phyloP scores from a whole-genome alignment of 805 yeast genomes.

The Saccharomycopsis sp. region DNA sequence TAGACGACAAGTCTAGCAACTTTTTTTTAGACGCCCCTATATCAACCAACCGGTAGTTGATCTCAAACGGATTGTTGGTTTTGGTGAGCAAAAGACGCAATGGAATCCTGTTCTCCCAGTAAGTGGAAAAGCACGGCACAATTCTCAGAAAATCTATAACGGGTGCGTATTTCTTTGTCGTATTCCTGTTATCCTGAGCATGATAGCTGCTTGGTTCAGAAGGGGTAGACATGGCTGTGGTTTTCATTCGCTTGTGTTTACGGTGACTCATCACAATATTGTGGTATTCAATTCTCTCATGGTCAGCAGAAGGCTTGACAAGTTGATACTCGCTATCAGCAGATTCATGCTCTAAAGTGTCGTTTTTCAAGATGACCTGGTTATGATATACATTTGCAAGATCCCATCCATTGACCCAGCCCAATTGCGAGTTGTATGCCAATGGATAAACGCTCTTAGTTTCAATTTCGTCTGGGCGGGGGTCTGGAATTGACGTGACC shows the following conservation, averaged over 20 bases:
- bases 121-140: conserved; percentile 35
- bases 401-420: conserved; percentile 76
- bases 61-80: conserved; percentile 34
- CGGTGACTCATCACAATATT: conserved; percentile 11
- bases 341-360: conserved; percentile 21
- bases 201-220: background rate
- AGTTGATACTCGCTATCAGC: conserved; percentile 28
- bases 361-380: conserved; percentile 21
- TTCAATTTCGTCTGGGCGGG: conserved; percentile 21
- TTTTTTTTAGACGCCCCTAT: background rate
- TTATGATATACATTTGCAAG: conserved; percentile 31
- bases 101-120: conserved; percentile 47
- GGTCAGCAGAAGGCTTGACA: conserved; percentile 18
- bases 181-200: background rate
- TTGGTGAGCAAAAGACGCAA: conserved; percentile 43
- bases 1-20: background rate
- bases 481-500: conserved; percentile 55
- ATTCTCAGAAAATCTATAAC: conserved; percentile 2
- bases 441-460: conserved; percentile 22
- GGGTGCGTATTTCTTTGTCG: background rate
- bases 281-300: conserved; percentile 8
- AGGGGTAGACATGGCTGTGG: too few species aligned
- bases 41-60: conserved; percentile 24
- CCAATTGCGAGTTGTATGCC: conserved; percentile 56
- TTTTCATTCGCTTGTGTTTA: conserved; percentile 28